Conservation (phyloP, 441 rosid species). For the Corymbia citriodora region DNA sequence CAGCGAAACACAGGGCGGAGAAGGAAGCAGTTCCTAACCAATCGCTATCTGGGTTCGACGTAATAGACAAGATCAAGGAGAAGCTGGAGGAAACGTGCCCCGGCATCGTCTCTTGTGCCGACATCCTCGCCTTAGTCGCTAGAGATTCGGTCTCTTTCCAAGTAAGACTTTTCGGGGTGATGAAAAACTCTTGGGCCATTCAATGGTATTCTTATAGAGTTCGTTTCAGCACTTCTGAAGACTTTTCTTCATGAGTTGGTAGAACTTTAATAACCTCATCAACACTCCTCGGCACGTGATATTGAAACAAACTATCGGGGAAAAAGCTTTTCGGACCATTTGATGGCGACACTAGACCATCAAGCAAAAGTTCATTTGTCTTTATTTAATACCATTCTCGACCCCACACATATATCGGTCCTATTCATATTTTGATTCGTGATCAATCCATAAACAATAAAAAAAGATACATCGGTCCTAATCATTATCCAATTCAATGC, state of each 20-base stretch:
- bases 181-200: not conserved
- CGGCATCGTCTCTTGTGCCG: constrained; percentile 50
- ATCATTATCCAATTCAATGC: not conserved
- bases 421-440: not conserved
- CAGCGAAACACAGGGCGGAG: constrained; percentile 27
- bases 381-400: not conserved
- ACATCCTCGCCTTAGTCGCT: constrained; percentile 51
- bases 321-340: not conserved
- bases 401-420: not conserved
- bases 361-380: not conserved
- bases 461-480: not conserved
- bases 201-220: not conserved
- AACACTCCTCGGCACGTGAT: not conserved
- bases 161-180: constrained; percentile 15
- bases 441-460: not conserved
- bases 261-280: not conserved
- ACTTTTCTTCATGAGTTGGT: not conserved
- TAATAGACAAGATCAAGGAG: constrained; percentile 49
- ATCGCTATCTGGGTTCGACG: constrained; percentile 36
- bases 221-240: not conserved
- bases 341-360: not conserved
- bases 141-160: constrained; percentile 42
- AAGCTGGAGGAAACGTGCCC: constrained; percentile 41
- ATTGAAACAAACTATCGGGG: not conserved
- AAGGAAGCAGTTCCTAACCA: constrained; percentile 44